Base-by-base conservation (phyloP, 352 stramenopile genomes). In the Phytophthora fragariaefolia region DNA sequence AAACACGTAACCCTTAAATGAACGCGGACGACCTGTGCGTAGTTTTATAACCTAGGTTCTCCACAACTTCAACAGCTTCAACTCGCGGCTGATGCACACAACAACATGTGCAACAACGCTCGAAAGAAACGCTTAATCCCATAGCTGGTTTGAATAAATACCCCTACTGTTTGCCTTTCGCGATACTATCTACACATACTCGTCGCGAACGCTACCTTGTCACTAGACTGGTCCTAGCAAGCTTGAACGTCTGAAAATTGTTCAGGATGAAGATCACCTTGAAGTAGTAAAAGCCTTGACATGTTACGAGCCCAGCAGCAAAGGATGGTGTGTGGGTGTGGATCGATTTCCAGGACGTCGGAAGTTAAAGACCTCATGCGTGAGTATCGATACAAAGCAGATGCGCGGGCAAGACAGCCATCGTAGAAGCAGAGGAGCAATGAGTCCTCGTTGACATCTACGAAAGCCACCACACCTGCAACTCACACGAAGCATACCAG, bases 71-170 rank as follows among this genome's bases (percentile, higher is more conserved):
- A 4, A 42, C 10, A 20, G 1, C 13, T 42, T 42, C 34, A 43
- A 43, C 2, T 43, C 34, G 12, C 1, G 17, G 34, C 8, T 13
- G 18, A 43, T 20, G 34, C 13, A 43, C 10, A 43, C 34, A 6
- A 7, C 10, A 43, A 17, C 13, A 10, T 9, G 34, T n/a, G n/a
- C n/a, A n/a, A n/a, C n/a, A 43, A 43, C 34, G 18, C 34, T 43
- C 15, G 34, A 43, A 43, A 43, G 34, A 43, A 43, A 43, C 34
- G 34, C 10, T 20, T 43, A 20, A 43, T n/a, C 34, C 34, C 34
- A 43, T 20, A 20, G 15, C 34, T 75, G 34, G 32, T 59, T 70
- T 55, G 34, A 73, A 75, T 76, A 76, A 76, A 76, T 76, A 76
- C 63, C 53, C 63, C 66, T 69, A 56, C 27, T 61, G 20, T 55